Conservation (phyloP, 2,329 filamentous ascomycete genomes). For the Ascochyta koolunga region DNA sequence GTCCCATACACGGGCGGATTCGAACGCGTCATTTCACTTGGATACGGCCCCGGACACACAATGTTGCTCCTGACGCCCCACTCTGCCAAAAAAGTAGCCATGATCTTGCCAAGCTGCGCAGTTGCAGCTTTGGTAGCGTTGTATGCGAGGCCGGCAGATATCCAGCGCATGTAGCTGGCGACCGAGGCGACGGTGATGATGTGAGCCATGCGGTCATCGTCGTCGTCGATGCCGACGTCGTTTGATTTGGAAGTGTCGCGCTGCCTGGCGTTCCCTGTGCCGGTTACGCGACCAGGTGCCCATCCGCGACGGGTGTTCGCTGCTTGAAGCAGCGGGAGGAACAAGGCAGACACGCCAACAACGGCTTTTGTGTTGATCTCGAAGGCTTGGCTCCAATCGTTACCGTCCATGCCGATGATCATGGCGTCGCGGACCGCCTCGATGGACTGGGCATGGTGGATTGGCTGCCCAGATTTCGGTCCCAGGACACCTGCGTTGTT, state of each 20-base stretch:
- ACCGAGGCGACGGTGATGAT: constrained; percentile 54
- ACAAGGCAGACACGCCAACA: constrained; percentile 52
- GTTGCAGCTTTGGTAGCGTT: constrained; percentile 54
- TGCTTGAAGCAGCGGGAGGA: constrained; percentile 53
- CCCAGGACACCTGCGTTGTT: constrained; percentile 59
- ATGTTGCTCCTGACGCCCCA: constrained; percentile 56
- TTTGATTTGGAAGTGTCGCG: constrained; percentile 29
- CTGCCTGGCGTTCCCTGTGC: constrained; percentile 30
- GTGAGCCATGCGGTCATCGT: constrained; percentile 52
- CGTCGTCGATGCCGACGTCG: constrained; percentile 29
- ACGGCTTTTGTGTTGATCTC: constrained; percentile 55
- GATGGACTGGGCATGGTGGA: constrained; percentile 53
- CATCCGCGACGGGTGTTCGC: constrained; percentile 53
- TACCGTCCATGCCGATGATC: constrained; percentile 42
- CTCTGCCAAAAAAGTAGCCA: constrained; percentile 50
- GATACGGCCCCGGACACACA: constrained; percentile 53
- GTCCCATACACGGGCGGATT: constrained; percentile 38
- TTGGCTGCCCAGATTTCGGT: constrained; percentile 49
- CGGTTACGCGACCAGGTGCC: constrained; percentile 40
- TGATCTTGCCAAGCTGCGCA: constrained; percentile 53
- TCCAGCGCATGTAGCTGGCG: constrained; percentile 48
- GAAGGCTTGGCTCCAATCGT: constrained; percentile 46
- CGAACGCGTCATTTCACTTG: constrained; percentile 52
- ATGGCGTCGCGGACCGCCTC: constrained; percentile 49
- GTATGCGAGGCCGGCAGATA: constrained; percentile 50